phyloP scores from a whole-genome alignment of 1,284 basidiomycete species.

The Pseudozyma hubeiensis region DNA sequence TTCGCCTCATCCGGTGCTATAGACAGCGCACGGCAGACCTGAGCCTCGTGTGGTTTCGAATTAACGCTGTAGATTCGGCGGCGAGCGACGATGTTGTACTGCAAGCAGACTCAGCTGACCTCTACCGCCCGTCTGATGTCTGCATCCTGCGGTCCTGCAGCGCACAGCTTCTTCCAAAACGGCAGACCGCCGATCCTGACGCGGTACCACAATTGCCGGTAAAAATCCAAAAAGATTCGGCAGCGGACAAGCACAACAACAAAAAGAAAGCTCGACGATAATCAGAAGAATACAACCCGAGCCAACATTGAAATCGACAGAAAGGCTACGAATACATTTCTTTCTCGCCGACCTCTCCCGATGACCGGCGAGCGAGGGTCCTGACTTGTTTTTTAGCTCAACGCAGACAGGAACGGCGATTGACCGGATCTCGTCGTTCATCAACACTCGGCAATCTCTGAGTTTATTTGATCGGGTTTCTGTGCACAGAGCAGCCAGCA shows the following conservation, averaged over 20 bases:
- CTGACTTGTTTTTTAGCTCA: slow-evolving; percentile 8
- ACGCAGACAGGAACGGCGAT: too few relatives aligned
- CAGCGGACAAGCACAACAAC: neutral
- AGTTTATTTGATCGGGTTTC: too few relatives aligned
- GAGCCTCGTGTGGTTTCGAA: too few relatives aligned
- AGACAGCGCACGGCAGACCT: too few relatives aligned
- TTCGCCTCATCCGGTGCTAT: too few relatives aligned
- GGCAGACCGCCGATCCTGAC: slow-evolving; percentile 12
- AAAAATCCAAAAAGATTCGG: neutral
- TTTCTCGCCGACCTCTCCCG: slow-evolving; percentile 31
- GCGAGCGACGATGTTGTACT: too few relatives aligned
- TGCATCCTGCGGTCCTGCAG: slow-evolving; percentile 5
- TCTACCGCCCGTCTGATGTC: too few relatives aligned
- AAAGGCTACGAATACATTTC: neutral
- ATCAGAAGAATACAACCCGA: too few relatives aligned
- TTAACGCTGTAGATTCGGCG: too few relatives aligned
- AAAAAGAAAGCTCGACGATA: neutral
- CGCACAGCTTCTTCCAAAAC: neutral
- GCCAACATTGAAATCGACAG: neutral
- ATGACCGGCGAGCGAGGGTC: slow-evolving; percentile 12
- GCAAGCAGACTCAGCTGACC: too few relatives aligned
- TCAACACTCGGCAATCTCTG: neutral
- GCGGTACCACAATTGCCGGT: neutral
- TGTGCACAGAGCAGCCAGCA: too few relatives aligned
- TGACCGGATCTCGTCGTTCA: too few relatives aligned